Base-by-base conservation (phyloP, 2,329 filamentous ascomycete species). In the Aspergillus sp. region DNA sequence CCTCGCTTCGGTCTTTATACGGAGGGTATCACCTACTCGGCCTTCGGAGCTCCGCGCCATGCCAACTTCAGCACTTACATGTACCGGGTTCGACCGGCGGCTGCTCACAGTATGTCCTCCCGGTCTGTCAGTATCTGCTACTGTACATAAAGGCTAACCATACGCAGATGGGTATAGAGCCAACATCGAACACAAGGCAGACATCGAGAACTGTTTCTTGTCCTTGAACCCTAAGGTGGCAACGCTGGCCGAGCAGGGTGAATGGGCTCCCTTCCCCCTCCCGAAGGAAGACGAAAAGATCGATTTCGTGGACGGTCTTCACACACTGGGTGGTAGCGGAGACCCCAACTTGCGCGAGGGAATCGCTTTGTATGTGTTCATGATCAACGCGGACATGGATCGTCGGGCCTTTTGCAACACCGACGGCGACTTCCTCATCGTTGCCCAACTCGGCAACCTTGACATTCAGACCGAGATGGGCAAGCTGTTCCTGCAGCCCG, bases 391-490 rank as follows among this genome's bases (percentile, higher is more conserved):
- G 12, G 80, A 81, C 66, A 85, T 85, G 82, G 76, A 78, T 46
- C 64, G 78, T 32, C 75, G 81, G 56, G 84, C 83, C 1, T 86
- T 86, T 68, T 85, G 84, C 66, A 84, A 82, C 49, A 84, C 85
- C 1, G 88, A 90, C 60, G 88, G 88, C 16, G 87, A 90, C 42
- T 73, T 87, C 61, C 76, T 90, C 55, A 86, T 90, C 52, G 80
- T 90, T 2, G 85, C 84, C 0, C 87, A 90, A 60, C 82, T 87
- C 63, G 88, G 88, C 14, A 78, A 82, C 0, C 78, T 90, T 2
- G 84, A 90, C 64, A 86, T 90, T 49, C 86, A 88, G 67, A 90
- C 88, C 3, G 88, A 90, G 68, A 81, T 90, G 16, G 88, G 88
- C 4, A 81, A 80, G 26, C 71, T 90, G 0, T 81, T 87, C 54